phyloP scores from a whole-genome alignment of 768 basidiomycete species.

The Boletus coccyginus region DNA sequence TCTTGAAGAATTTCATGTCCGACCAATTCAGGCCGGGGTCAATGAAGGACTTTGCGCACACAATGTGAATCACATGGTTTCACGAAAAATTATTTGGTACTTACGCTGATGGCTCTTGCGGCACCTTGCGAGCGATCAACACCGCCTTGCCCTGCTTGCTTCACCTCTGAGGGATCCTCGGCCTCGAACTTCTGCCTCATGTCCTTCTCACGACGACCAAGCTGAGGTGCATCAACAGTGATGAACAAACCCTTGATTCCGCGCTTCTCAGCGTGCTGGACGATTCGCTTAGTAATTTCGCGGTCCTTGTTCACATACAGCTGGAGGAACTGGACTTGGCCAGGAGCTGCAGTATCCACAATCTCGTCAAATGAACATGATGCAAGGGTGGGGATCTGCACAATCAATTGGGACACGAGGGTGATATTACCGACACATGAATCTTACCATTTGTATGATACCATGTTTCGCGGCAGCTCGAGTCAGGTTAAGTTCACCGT shows the following conservation, averaged over 20 bases:
- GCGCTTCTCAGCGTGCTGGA: slow-evolving; percentile 85
- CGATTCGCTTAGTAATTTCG: slow-evolving; percentile 77
- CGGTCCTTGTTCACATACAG: slow-evolving; percentile 91
- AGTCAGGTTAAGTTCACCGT: slow-evolving; percentile 90
- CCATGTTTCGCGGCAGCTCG: slow-evolving; percentile 80
- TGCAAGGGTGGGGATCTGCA: slow-evolving; percentile 89
- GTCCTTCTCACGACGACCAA: slow-evolving; percentile 92
- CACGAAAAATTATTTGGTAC: slow-evolving; percentile 16
- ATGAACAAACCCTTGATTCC: slow-evolving; percentile 95
- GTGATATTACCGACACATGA: background rate
- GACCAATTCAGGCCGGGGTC: slow-evolving; percentile 86
- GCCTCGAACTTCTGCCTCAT: slow-evolving; percentile 97
- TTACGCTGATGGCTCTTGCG: slow-evolving; percentile 87
- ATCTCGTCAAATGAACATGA: slow-evolving; percentile 97
- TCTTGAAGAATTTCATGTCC: slow-evolving; percentile 65
- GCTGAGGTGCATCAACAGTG: slow-evolving; percentile 95
- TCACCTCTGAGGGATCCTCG: slow-evolving; percentile 43
- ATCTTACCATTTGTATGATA: slow-evolving; percentile 67
- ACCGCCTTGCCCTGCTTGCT: slow-evolving; percentile 44
- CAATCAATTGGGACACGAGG: background rate
- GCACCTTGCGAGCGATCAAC: slow-evolving; percentile 89
- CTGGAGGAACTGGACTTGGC: slow-evolving; percentile 85
- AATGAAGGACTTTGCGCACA: slow-evolving; percentile 72
- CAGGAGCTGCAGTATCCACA: slow-evolving; percentile 77
- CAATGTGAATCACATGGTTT: background rate